phyloP scores from a whole-genome alignment of 371 early-diverging fungal species.

The Mortierella sp. region DNA sequence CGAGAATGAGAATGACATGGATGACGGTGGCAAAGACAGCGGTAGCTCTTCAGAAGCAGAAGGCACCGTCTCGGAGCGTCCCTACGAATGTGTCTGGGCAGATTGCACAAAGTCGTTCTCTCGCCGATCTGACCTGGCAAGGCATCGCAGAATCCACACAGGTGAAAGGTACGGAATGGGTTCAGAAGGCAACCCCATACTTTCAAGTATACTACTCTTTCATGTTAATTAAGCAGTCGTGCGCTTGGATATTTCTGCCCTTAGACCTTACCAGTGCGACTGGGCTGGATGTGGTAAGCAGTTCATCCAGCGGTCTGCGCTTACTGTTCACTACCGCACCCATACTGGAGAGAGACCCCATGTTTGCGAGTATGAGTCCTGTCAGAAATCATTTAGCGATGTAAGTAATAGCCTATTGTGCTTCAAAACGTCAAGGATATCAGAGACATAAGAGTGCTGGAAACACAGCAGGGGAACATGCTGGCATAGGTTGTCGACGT shows the following conservation, averaged over 20 bases:
- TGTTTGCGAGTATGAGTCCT: constrained; percentile 68
- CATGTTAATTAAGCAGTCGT: not conserved
- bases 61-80: constrained; percentile 50
- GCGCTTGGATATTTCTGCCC: not conserved
- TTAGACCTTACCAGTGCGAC: constrained; percentile 73
- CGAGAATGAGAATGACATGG: constrained; percentile 33
- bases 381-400: constrained; percentile 70
- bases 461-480: too few relatives aligned
- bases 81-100: constrained; percentile 71
- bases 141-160: constrained; percentile 80
- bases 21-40: constrained; percentile 36
- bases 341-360: constrained; percentile 85
- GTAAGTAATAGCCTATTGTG: constrained; percentile 58
- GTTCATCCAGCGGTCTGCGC: constrained; percentile 83
- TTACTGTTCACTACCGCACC: constrained; percentile 82
- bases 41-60: constrained; percentile 49
- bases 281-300: constrained; percentile 77
- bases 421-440: too few relatives aligned
- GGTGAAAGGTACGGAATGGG: constrained; percentile 63
- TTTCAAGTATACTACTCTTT: too few relatives aligned
- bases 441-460: too few relatives aligned
- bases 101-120: constrained; percentile 75
- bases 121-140: constrained; percentile 74
- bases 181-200: too few relatives aligned
- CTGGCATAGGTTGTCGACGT: too few relatives aligned